phyloP scores from a whole-genome alignment of 2,329 filamentous ascomycete species.

The Ascomycota sp. region DNA sequence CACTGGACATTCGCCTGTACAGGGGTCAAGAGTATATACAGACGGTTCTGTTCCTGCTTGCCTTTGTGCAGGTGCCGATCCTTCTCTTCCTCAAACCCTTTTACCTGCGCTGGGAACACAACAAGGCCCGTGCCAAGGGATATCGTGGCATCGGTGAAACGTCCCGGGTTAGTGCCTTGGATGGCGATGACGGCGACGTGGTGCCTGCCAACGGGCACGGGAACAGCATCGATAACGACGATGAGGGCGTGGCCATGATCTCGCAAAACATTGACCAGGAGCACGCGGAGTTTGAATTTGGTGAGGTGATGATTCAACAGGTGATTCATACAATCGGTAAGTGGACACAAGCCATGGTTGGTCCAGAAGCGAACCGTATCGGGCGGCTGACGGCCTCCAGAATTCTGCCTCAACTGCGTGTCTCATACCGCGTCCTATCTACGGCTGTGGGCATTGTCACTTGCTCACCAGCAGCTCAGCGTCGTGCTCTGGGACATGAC shows the following conservation, averaged over 20 bases:
- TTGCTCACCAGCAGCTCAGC: slow-evolving; percentile 93
- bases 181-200: slow-evolving; percentile 63
- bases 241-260: slow-evolving; percentile 72
- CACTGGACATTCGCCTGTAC: slow-evolving; percentile 53
- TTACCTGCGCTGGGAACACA: slow-evolving; percentile 86
- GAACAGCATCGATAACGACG: slow-evolving; percentile 39
- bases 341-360: slow-evolving; percentile 17
- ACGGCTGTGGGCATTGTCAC: slow-evolving; percentile 89
- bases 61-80: slow-evolving; percentile 70
- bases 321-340: slow-evolving; percentile 95
- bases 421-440: slow-evolving; percentile 98
- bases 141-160: slow-evolving; percentile 88
- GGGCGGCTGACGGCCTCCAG: slow-evolving; percentile 23
- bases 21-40: slow-evolving; percentile 58
- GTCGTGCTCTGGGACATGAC: slow-evolving; percentile 97
- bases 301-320: slow-evolving; percentile 96
- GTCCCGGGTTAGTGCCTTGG: slow-evolving; percentile 70
- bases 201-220: slow-evolving; percentile 34
- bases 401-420: slow-evolving; percentile 98
- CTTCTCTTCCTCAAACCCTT: slow-evolving; percentile 90
- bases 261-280: slow-evolving; percentile 69
- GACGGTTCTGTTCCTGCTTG: slow-evolving; percentile 57
- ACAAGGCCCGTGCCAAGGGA: slow-evolving; percentile 65
- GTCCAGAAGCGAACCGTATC: too few species aligned
- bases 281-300: slow-evolving; percentile 93